These are phyloP conservation scores for Leccinum solheimii DNA, from an alignment of 1,284 basidiomycete genomes.

Conservation along the genomic window DNA sequence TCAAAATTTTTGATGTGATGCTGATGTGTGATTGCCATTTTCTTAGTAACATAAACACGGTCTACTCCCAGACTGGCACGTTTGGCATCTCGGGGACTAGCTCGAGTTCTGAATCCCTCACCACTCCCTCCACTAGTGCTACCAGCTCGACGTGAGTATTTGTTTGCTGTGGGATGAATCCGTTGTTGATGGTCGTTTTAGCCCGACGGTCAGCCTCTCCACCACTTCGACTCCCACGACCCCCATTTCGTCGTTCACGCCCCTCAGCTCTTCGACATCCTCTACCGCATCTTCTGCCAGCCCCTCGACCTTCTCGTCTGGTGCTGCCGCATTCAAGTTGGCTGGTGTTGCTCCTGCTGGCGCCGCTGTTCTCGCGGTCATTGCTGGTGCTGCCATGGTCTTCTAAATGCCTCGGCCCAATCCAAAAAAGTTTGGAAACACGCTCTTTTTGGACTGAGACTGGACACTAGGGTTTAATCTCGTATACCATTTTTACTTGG, in stretches of 20 bases:
- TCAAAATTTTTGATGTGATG: background rate
- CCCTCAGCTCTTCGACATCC: conserved; percentile 3
- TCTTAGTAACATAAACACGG: conserved; percentile 47
- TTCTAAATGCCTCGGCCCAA: conserved; percentile 34
- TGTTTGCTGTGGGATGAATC: accelerated
- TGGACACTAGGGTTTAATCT: conserved; percentile 1
- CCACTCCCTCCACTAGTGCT: conserved; percentile 18
- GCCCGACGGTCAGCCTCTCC: background rate
- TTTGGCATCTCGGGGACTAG: conserved; percentile 45
- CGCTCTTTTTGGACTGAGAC: background rate
- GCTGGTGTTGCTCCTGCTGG: conserved; percentile 36
- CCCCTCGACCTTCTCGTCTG: conserved; percentile 25
- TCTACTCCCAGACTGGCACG: conserved; percentile 42
- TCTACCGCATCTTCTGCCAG: conserved; percentile 16
- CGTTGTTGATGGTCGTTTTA: conserved; percentile 7
- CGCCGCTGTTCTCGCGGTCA: conserved; percentile 41
- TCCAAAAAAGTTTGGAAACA: background rate
- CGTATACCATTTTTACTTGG: conserved; percentile 21
- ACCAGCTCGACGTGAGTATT: conserved; percentile 18
- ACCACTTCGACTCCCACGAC: background rate
- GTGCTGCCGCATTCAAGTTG: conserved; percentile 27
- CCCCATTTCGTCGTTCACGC: background rate
- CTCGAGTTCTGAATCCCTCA: background rate
- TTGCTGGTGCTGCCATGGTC: conserved; percentile 44
- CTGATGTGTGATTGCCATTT: background rate